Base-by-base conservation (phyloP, 768 basidiomycete genomes). In the Kwoniella sp. region DNA sequence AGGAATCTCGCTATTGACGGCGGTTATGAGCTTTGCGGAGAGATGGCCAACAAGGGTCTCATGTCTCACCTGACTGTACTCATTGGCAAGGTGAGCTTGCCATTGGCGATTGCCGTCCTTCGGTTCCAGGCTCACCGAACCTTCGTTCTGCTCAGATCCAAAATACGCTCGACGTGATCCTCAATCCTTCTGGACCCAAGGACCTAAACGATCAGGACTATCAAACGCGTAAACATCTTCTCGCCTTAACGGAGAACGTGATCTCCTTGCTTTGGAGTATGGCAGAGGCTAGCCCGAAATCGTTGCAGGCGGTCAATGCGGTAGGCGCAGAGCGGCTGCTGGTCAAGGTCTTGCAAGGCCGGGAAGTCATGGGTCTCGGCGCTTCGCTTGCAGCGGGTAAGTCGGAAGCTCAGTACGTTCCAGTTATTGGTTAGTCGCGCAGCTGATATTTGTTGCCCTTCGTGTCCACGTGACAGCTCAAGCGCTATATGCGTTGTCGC, bases 31-130 rank as follows among this genome's bases (percentile, higher is more conserved):
- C 90, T 96, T 53, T 94, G 93, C 73, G 92, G 90, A 1, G 92
- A 96, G 81, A 94, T 97, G 91, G 94, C 89, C 82, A 96, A 97
- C 81, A 96, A 96, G 83, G 91, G 91, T 71, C 88, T 96, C 51
- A 83, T 96, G 55, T 85, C 87, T 5, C 90, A 76, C 58, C 41
- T 78, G 28, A 65, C 62, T 17, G 70, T 75, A 22, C 59, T 74
- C 3, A 71, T 71, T 26, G 57, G 55, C 58, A 76, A 78, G 69
- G 74, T 78, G 28, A 61, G 71, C 53, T 26, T 15, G 28, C 29
- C 13, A 28, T 15, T 3, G 26, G 5, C 50, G 25, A 29, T 37
- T 52, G n/a, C n/a, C n/a, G n/a, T n/a, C 22, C 34, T 41, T 3
- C 29, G 1, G 0, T 48, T 29, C 31, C 20, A 22, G 7, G 11